Conservation (phyloP, 495 filamentous ascomycete species). For the Penicillium simplicissimum region DNA sequence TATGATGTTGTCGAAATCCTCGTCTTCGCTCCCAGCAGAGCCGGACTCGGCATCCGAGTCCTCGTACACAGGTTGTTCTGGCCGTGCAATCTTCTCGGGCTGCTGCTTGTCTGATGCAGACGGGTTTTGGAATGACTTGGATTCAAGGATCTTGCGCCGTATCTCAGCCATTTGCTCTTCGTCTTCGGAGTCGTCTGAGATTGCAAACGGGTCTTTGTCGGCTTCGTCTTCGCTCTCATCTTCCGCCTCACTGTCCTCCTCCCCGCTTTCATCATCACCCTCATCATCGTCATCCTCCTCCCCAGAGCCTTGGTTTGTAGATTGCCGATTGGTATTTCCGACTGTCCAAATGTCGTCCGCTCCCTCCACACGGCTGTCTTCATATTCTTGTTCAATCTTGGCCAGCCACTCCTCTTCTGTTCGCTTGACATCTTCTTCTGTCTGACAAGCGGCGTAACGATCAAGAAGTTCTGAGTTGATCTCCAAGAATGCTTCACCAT, state of each 20-base stretch:
- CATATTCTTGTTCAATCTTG: conserved; percentile 86
- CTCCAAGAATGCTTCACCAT: conserved; percentile 81
- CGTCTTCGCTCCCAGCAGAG: conserved; percentile 67
- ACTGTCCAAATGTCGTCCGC: conserved; percentile 75
- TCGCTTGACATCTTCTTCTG: conserved; percentile 85
- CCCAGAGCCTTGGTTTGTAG: conserved; percentile 49
- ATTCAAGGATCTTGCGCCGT: conserved; percentile 76
- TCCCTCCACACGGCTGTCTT: conserved; percentile 66
- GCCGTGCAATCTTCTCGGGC: conserved; percentile 58
- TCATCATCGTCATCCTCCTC: conserved; percentile 48
- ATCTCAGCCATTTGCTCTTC: conserved; percentile 94
- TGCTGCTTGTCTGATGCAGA: conserved; percentile 50
- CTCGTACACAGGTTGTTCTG: conserved; percentile 38
- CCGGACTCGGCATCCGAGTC: conserved; percentile 76
- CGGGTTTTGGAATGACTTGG: conserved; percentile 79
- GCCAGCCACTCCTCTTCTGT: conserved; percentile 84
- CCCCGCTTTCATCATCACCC: conserved; percentile 50
- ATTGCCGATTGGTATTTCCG: conserved; percentile 78
- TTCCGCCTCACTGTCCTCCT: conserved; percentile 54
- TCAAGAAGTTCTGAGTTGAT: conserved; percentile 84
- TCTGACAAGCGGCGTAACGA: conserved; percentile 78
- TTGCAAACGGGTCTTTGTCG: conserved; percentile 65
- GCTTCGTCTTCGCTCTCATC: conserved; percentile 51
- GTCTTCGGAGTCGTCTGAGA: conserved; percentile 75
- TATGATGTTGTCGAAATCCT: conserved; percentile 86